Percentiles rank a stretch among this genome's conserved stretches.
Evolutionary conservation across 169 alveolate species (phyloP).

Genomic region (Eimeria sp.): DNA sequence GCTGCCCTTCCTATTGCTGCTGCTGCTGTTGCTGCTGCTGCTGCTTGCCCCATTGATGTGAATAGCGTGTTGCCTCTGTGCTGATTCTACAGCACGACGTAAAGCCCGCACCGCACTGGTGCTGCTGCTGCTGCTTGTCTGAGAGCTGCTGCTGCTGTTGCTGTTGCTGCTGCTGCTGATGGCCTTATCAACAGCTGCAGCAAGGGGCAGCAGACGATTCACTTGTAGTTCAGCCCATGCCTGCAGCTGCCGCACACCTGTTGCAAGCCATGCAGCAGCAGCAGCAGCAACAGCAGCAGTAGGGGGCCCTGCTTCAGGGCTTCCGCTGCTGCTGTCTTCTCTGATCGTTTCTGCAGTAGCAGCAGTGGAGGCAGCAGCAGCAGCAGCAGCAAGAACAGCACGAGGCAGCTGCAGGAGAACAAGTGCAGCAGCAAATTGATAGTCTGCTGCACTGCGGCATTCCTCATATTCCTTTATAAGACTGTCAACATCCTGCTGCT

Average conservation of each 20-base stretch:
- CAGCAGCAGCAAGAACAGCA: constrained; percentile 26
- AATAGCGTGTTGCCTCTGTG: not conserved
- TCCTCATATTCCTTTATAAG: constrained; percentile 37
- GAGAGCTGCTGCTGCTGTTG: constrained; percentile 24
- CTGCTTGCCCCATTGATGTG: not conserved
- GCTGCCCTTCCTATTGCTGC: not conserved
- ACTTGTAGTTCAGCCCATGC: constrained; percentile 3
- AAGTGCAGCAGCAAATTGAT: constrained; percentile 39
- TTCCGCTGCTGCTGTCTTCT: not conserved
- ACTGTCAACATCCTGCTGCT: not conserved
- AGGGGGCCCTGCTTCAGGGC: no score
- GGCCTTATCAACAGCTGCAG: constrained; percentile 35
- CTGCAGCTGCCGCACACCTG: constrained; percentile 34
- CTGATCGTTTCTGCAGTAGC: constrained; percentile 6
- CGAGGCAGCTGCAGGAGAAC: constrained; percentile 9
- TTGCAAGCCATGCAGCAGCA: constrained; percentile 43
- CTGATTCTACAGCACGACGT: constrained; percentile 51
- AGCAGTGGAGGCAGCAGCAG: not conserved
- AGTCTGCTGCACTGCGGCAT: constrained; percentile 64
- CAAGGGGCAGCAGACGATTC: constrained; percentile 47
- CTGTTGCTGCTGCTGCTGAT: constrained; percentile 26
- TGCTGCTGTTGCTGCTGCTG: constrained; percentile 16
- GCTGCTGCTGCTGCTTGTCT: constrained; percentile 29
- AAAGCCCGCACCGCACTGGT: not conserved
- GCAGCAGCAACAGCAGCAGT: constrained; percentile 32